These are phyloP conservation scores for Teratosphaeria epicoccoides DNA, from an alignment of 2,329 filamentous ascomycete genomes.

Conservation along the genomic window DNA sequence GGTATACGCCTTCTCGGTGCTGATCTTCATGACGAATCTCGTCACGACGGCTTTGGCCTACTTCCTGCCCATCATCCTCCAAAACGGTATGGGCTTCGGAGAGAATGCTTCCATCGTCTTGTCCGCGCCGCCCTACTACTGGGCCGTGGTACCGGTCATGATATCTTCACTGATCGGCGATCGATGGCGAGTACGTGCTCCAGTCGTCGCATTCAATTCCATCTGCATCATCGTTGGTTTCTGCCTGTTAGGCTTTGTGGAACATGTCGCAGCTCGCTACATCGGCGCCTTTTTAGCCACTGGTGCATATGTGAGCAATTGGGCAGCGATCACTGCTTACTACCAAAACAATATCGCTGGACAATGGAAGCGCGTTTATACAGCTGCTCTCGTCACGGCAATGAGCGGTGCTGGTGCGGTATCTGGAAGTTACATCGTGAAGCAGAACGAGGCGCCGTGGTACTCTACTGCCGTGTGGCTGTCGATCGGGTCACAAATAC, in stretches of 20 bases:
- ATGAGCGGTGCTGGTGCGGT: conserved; percentile 53
- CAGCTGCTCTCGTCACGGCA: conserved; percentile 49
- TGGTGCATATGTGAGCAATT: conserved; percentile 58
- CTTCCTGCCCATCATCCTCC: conserved; percentile 45
- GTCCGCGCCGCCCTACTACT: conserved; percentile 58
- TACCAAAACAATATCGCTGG: conserved; percentile 52
- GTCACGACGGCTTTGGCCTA: conserved; percentile 56
- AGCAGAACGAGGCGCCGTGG: conserved; percentile 48
- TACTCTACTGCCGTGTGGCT: conserved; percentile 59
- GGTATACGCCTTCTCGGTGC: conserved; percentile 52
- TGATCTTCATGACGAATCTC: conserved; percentile 58
- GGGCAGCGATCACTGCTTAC: conserved; percentile 55
- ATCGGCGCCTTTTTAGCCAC: conserved; percentile 56
- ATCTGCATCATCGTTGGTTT: conserved; percentile 53
- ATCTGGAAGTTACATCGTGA: conserved; percentile 56
- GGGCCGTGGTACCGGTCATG: conserved; percentile 53
- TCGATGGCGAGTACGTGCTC: conserved; percentile 48
- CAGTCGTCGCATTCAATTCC: conserved; percentile 55
- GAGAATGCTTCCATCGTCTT: conserved; percentile 44
- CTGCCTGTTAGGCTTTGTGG: conserved; percentile 52
- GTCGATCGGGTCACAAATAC: conserved; percentile 42
- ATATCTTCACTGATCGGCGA: conserved; percentile 54
- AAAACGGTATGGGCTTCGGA: conserved; percentile 34
- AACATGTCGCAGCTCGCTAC: conserved; percentile 51
- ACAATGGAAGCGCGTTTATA: conserved; percentile 55